Evolutionary conservation across 1,139 yeast species (phyloP).

Genomic region (Sugiyamaella neomexicana): DNA sequence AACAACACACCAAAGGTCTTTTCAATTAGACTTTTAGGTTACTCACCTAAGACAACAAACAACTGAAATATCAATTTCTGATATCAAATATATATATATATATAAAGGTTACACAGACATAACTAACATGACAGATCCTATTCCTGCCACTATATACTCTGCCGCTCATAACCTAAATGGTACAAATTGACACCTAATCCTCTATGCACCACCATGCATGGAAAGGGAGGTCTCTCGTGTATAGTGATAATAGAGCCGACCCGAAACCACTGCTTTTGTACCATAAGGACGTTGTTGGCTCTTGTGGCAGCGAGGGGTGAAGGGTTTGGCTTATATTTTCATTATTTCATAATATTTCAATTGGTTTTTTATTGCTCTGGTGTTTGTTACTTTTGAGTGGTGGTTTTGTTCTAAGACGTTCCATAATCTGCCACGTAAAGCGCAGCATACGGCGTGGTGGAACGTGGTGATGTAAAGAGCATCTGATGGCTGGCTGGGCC

Average conservation of each 20-base stretch:
- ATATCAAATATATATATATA: not conserved
- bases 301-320: too few relatives aligned
- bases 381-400: too few relatives aligned
- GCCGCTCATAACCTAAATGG: not conserved
- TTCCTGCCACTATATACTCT: not conserved
- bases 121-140: not conserved
- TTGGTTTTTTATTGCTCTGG: too few relatives aligned
- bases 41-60: not conserved
- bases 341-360: too few relatives aligned
- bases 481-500: too few relatives aligned
- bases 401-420: too few relatives aligned
- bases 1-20: not conserved
- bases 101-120: not conserved
- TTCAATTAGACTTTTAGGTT: not conserved
- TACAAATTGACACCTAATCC: conserved; percentile 1
- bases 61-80: too few relatives aligned
- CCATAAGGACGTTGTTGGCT: too few relatives aligned
- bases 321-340: too few relatives aligned
- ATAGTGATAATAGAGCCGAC: not conserved
- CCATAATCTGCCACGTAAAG: too few relatives aligned
- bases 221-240: not conserved
- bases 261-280: not conserved
- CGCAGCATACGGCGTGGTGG: too few relatives aligned
- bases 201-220: not conserved
- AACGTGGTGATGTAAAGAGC: too few relatives aligned